Base-by-base conservation (phyloP, 2,329 filamentous ascomycete species). In the Hypoxylon sp. region DNA sequence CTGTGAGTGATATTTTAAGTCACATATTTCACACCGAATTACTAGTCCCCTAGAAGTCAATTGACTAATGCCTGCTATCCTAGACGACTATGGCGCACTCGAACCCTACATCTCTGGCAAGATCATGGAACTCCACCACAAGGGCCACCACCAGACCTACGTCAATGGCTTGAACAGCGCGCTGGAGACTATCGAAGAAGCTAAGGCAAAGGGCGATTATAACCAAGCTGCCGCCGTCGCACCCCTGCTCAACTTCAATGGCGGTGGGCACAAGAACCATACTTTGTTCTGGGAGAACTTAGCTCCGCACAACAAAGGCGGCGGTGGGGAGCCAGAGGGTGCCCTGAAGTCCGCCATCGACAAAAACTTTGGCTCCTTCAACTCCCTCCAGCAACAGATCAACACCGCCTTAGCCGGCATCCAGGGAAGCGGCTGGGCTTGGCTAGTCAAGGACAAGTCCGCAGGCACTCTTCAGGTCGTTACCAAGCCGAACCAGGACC, bases 11-110 rank as follows among this genome's bases (percentile, higher is more conserved):
- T 36, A n/a, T 38, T 19, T n/a, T 34, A 38, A 50, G 14, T 23
- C 32, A n/a, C 34, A 38, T 49, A 38, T 11, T 38, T 13, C 45
- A 25, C 38, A 32, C 7, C 28, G 7, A 51, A 43, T 30, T 17
- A 25, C 5, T 28, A 28, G 14, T 21, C 14, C 7, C 9, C 45
- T 21, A 23, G 36, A 23, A 13, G 6, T 52, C 49, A 43, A 59
- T 63, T 48, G 30, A 34, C 53, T 50, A 14, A 66, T 46, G 28
- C 3, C 2, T 6, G 7, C 19, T 19, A n/a, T 19, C 23, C 25
- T 73, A 97, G 95, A 98, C 80, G 96, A 98, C 86, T 99, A 98
- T 82, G 93, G 91, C 79, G 96, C 94, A 57, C 93, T 99, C 76
- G 96, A 99, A 84, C 89, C 89, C 55, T 78, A 85, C 70, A 84